phyloP scores from a whole-genome alignment of 371 early-diverging fungal genomes.

The Actinomortierella ambigua region DNA sequence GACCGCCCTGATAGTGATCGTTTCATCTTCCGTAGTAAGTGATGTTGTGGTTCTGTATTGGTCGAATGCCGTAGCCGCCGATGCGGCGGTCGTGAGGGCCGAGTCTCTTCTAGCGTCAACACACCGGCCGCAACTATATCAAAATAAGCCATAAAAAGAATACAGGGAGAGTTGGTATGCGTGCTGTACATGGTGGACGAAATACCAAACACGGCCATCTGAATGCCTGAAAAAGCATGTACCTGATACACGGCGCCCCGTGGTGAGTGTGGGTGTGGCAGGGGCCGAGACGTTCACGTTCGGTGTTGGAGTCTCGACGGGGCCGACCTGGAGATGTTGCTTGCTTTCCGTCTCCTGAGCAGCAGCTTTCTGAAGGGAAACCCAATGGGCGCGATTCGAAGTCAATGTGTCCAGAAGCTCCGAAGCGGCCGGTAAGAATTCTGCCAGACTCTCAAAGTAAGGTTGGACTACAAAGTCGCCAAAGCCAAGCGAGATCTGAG shows the following conservation, averaged over 20 bases:
- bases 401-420: conserved; percentile 47
- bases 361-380: conserved; percentile 26
- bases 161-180: too few relatives aligned
- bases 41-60: conserved; percentile 22
- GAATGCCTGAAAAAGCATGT: too few relatives aligned
- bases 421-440: conserved; percentile 69
- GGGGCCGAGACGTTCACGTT: too few relatives aligned
- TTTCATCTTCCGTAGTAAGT: conserved; percentile 37
- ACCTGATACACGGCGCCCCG: too few relatives aligned
- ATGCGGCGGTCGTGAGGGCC: conserved; percentile 18
- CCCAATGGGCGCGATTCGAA: conserved; percentile 50
- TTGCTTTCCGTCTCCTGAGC: background rate
- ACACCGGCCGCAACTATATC: conserved; percentile 40
- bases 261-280: too few relatives aligned
- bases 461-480: conserved; percentile 86
- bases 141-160: background rate
- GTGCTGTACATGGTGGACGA: too few relatives aligned
- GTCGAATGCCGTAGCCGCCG: conserved; percentile 22
- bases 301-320: conserved; percentile 1
- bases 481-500: conserved; percentile 81
- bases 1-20: conserved; percentile 35
- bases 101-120: conserved; percentile 25
- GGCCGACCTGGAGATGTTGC: background rate
- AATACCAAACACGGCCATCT: too few relatives aligned
- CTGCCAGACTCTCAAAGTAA: conserved; percentile 80